Base-by-base conservation (phyloP, 1,139 yeast genomes). In the Debaryomyces psychrophilus region DNA sequence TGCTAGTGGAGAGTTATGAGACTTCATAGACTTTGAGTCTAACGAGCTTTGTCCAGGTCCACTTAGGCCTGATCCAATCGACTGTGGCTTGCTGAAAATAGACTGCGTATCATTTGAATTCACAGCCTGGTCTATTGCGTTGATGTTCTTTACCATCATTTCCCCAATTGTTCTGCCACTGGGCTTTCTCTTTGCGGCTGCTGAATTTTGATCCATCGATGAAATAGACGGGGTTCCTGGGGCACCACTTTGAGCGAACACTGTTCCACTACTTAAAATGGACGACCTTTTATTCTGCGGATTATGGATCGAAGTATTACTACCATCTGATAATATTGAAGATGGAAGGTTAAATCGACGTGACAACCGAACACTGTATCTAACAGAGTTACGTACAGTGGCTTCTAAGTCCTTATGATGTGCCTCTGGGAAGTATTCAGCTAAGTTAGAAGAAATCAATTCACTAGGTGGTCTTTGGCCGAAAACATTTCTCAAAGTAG, bases 401-500 rank as follows among this genome's bases (percentile, higher is more conserved):
- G 85, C 84, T 53, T 88, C 87, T 51, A 93, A 75, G 47, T 85
- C 87, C 41, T 77, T 76, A 44, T 83, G 82, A 34, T 82, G 85
- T 0, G 96, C 85, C 43, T 86, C 87, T 0, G 99, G 99, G 73
- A 93, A 93, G 64, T 88, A 93, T 54, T 92, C 97, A 1, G 90
- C 87, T 57, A 93, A 72, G 60, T 93, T 90, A 9, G 93, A 85
- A 1, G 97, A 89, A 53, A 93, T 93, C 59, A 90, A 79, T 61
- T 90, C 97, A 52, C 95, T 85, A 2, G 97, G 93, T 9, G 99
- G 99, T 58, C 98, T 76, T 61, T 90, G 97, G 12, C 95, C 95
- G 61, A 87, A 86, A 52, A 89, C 81, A 50, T 79, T 79, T 52
- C 79, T 77, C 66, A 74, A 70, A 3, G 65, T 62, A 2, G 68